phyloP scores from a whole-genome alignment of 495 filamentous ascomycete genomes.

The Trichocladium uniseriatum region DNA sequence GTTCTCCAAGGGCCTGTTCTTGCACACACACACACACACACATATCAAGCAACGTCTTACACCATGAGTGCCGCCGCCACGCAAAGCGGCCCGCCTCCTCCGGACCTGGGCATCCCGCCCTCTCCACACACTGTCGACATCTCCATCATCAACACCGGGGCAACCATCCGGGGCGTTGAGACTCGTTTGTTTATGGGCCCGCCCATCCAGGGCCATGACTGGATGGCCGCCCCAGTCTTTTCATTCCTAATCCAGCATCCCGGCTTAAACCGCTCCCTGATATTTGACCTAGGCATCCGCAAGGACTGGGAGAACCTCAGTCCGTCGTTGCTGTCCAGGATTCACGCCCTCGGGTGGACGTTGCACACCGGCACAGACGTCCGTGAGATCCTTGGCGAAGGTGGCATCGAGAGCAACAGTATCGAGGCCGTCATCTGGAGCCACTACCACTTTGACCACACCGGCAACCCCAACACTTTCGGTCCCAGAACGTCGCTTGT shows the following conservation, averaged over 20 bases:
- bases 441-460: constrained; percentile 55
- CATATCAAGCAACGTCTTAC: no score
- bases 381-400: constrained; percentile 39
- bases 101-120: constrained; percentile 39
- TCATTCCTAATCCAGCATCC: constrained; percentile 49
- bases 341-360: constrained; percentile 11
- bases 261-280: constrained; percentile 30
- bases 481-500: constrained; percentile 41
- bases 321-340: constrained; percentile 23
- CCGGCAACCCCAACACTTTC: constrained; percentile 46
- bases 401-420: constrained; percentile 33
- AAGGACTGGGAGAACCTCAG: constrained; percentile 42
- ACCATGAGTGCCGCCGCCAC: background rate
- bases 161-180: constrained; percentile 27
- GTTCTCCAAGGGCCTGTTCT: no score
- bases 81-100: constrained; percentile 12
- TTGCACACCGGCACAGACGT: constrained; percentile 41
- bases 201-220: constrained; percentile 31
- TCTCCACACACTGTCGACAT: constrained; percentile 42
- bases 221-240: constrained; percentile 37
- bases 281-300: constrained; percentile 52
- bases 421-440: constrained; percentile 54
- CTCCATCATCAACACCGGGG: constrained; percentile 46
- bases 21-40: no score
- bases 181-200: constrained; percentile 33